phyloP scores from a whole-genome alignment of 768 basidiomycete genomes.

The Lactifluus hygrophoroides region DNA sequence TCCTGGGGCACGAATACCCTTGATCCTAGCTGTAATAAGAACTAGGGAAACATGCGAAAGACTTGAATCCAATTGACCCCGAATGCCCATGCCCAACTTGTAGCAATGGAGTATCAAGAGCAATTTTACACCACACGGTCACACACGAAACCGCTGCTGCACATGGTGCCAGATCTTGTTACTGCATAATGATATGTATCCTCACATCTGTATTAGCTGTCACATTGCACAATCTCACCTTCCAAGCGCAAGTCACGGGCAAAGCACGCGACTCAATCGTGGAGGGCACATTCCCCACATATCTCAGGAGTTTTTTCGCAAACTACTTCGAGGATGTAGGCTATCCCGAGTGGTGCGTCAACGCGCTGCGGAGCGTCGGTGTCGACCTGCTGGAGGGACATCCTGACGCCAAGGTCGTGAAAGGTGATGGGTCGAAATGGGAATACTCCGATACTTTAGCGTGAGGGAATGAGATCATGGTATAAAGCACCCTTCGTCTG shows the following conservation, averaged over 20 bases:
- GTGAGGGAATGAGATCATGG: too few relatives aligned
- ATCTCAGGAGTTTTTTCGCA: conserved; percentile 66
- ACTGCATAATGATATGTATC: background rate
- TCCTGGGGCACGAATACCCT: background rate
- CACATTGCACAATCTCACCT: conserved; percentile 76
- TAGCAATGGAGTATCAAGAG: conserved; percentile 52
- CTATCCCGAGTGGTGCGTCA: conserved; percentile 85
- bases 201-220: conserved; percentile 40
- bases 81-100: conserved; percentile 87
- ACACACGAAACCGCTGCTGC: conserved; percentile 82
- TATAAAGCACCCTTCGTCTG: too few relatives aligned
- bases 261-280: conserved; percentile 74
- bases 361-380: conserved; percentile 73
- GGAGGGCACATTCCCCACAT: conserved; percentile 67
- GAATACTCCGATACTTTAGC: conserved; percentile 50
- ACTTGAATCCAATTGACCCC: conserved; percentile 65
- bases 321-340: conserved; percentile 68
- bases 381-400: conserved; percentile 67
- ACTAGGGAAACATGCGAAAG: conserved; percentile 60
- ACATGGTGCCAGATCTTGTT: conserved; percentile 44
- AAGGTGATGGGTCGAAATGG: conserved; percentile 69
- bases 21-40: conserved; percentile 30
- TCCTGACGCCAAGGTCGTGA: conserved; percentile 38
- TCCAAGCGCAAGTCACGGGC: conserved; percentile 87
- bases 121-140: conserved; percentile 64